Evolutionary conservation across 306 rosid genomes (phyloP), one percentile per base, ranked within the genome.

Genomic region (Lablab purpureus): DNA sequence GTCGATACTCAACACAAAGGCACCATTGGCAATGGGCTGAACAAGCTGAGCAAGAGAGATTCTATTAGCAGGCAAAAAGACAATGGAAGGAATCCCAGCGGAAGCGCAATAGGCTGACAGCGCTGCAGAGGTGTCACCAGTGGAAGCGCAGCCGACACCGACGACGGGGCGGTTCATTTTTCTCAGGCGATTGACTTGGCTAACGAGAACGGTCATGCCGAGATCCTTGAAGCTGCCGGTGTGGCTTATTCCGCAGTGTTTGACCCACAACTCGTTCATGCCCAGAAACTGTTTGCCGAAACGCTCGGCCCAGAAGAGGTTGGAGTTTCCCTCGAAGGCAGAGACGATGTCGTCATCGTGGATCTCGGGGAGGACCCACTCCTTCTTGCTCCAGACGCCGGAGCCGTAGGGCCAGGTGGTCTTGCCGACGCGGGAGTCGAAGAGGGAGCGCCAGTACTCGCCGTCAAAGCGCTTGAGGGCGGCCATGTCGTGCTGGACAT

Each of bases 401-500:
- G 97, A 93, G 5, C 95, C 93, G 27, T 91, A 93, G 4, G 98
- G 98, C 98, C 97, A 93, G 3, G 91, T 91, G 36, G 97, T 89
- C 78, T 90, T 91, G 1, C 93, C 95, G 7, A 91, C 84, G 11
- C 95, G 90, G 0, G 97, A 93, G 55, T 91, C 97, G 30, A 93
- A 93, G 74, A 91, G 93, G 62, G 79, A 74, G 18, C 93, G 91
- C 98, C 98, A 93, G 84, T 91, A 87, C 15, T 78, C 81, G 2
- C 93, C 98, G 45, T 87, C 90, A 81, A 90, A 88, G 18, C 82
- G 85, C 68, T 87, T 91, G 32, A 93, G 84, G 2, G 98, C 95
- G 5, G 40, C 83, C 45, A 93, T 75, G 73, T 90, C 93, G 59
- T 93, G 97, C 30, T 86, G 87, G 11, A 93, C 97, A 63, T 93